A percentile compares a stretch with the other conserved stretches of the same genome.
phyloP scores from a whole-genome alignment of 2,329 filamentous ascomycete species.

The Penicillium sumatraense region DNA sequence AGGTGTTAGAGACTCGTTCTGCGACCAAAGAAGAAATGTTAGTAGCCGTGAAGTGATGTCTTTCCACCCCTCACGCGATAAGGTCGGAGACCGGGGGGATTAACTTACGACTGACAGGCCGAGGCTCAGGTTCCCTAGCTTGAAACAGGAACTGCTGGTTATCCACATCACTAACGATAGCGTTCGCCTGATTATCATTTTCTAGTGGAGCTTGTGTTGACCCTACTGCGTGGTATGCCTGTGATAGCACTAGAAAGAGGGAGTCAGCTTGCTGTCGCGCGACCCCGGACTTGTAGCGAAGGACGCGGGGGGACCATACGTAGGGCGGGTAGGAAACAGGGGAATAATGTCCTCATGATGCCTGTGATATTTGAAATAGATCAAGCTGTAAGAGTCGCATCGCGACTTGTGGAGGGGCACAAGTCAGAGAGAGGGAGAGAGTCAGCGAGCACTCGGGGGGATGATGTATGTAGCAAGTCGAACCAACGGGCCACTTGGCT shows the following conservation, averaged over 20 bases:
- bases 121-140: conserved; percentile 20
- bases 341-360: conserved; percentile 42
- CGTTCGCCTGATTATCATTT: conserved; percentile 21
- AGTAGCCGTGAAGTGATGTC: conserved; percentile 11
- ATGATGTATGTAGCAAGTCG: conserved; percentile 32
- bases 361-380: conserved; percentile 24
- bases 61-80: conserved; percentile 10
- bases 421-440: conserved; percentile 1
- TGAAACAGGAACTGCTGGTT: conserved; percentile 27
- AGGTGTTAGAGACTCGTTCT: conserved; percentile 40
- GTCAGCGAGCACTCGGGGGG: conserved; percentile 11
- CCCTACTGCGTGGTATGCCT: conserved; percentile 33
- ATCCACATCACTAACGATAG: conserved; percentile 22
- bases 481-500: conserved; percentile 43
- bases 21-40: neutral
- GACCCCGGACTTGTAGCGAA: conserved; percentile 4
- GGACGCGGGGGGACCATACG: conserved; percentile 33
- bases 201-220: conserved; percentile 27
- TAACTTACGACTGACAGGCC: conserved; percentile 37
- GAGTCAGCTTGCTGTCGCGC: conserved; percentile 25
- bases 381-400: conserved; percentile 37
- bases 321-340: conserved; percentile 40
- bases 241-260: conserved; percentile 36
- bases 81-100: neutral
- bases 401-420: conserved; percentile 28